Evolutionary conservation across 192 early-diverging fungal genomes (phyloP), one percentile per base, ranked within the genome.

Genomic region (Coemansia sp.): DNA sequence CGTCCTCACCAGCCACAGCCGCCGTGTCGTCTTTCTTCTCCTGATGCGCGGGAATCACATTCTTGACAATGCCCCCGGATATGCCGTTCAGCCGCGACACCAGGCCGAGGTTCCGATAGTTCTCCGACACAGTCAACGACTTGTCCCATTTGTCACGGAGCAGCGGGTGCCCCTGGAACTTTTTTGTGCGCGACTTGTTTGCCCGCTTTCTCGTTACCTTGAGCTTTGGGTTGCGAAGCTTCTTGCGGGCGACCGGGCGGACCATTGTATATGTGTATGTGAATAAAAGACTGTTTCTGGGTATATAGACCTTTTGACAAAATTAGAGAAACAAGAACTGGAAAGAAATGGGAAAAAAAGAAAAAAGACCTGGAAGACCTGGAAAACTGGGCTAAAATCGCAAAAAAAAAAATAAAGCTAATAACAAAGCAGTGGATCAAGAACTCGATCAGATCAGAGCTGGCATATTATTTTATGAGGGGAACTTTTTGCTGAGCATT

Each of bases 21-120:
- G 52, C 15, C 32, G 63, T 48, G 23, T 73, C 62, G 23, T 73
- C 62, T 6, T 64, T 63, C 3, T 48, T 42, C 10, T 60, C 61
- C 12, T 15, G n/a, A 37, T 68, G 64, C 4, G 59, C 57, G n/a
- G 68, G 50, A 45, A 72, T 64, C 19, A 75, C 23, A 13, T 71
- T 48, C 23, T 69, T 67, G 23, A 68, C 81, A 0, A 60, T 65
- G 5, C 91, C 90, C 43, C 90, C 91, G 0, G 85, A 67, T 7
- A 85, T 64, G 7, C 88, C 89, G 72, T 93, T 93, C 50, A 93
- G 64, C 15, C 84, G 76, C 6, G 88, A 81, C 32, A 89, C 81
- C 1, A 93, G 76, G 18, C 92, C 92, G 23, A 93, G 71, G n/a
- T 86, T 83, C 47, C 84, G 69, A 72, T 93, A 93, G 76, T 93